Conservation (phyloP, 2,329 filamentous ascomycete genomes). For the Ambrosiella beaveri region DNA sequence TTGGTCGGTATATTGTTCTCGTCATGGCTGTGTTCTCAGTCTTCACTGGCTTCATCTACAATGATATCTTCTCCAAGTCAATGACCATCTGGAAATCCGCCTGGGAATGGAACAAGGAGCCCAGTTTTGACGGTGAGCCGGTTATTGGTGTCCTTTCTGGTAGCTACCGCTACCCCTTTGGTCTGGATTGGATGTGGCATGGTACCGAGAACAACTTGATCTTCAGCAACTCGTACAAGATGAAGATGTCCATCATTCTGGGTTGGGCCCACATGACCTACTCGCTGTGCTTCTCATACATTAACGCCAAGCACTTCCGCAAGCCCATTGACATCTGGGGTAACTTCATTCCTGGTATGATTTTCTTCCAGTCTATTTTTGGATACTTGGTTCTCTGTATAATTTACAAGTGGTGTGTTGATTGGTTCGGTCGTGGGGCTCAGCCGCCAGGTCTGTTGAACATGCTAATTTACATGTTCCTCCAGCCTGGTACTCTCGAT, state of each 20-base stretch:
- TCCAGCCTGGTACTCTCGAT: slow-evolving; percentile 61
- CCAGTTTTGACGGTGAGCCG: slow-evolving; percentile 37
- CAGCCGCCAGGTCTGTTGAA: slow-evolving; percentile 80
- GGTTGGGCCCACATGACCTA: slow-evolving; percentile 99
- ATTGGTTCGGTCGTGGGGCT: slow-evolving; percentile 51
- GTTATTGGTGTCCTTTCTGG: slow-evolving; percentile 52
- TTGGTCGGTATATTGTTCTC: slow-evolving; percentile 93
- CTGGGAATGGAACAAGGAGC: slow-evolving; percentile 63
- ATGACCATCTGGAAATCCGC: slow-evolving; percentile 77
- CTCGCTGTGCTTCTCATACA: slow-evolving; percentile 77
- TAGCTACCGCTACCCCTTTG: slow-evolving; percentile 83
- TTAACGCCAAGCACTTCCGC: slow-evolving; percentile 92
- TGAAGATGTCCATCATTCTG: slow-evolving; percentile 97
- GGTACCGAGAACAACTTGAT: slow-evolving; percentile 86
- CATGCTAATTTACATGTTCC: slow-evolving; percentile 99
- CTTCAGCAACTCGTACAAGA: slow-evolving; percentile 98
- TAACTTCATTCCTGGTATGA: slow-evolving; percentile 95
- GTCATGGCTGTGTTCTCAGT: slow-evolving; percentile 97
- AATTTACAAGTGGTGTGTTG: slow-evolving; percentile 88
- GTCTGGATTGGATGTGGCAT: slow-evolving; percentile 93
- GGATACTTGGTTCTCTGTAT: slow-evolving; percentile 90
- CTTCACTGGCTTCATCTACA: slow-evolving; percentile 94
- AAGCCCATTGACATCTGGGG: slow-evolving; percentile 90
- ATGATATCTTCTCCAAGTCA: slow-evolving; percentile 89
- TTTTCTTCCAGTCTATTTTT: slow-evolving; percentile 98